Evolutionary conservation across 2,329 filamentous ascomycete genomes (phyloP).

Genomic region (Aspergillus alliaceus): DNA sequence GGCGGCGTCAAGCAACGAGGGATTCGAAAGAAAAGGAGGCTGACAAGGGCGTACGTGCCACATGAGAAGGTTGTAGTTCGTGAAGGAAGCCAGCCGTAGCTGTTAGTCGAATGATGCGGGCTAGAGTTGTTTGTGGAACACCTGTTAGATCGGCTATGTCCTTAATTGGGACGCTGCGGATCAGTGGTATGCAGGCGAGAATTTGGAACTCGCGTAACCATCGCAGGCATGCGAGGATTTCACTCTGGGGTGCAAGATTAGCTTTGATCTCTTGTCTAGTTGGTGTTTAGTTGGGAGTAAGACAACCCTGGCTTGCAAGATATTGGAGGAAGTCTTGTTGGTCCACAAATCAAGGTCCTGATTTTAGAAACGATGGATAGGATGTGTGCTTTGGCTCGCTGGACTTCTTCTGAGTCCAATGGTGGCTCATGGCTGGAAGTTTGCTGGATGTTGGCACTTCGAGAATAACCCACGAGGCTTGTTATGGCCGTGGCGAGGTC

Average conservation of each 20-base stretch:
- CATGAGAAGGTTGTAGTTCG: constrained; percentile 30
- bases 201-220: constrained; percentile 50
- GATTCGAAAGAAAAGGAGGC: constrained; percentile 36
- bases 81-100: constrained; percentile 37
- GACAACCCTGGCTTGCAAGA: too few species aligned
- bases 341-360: too few species aligned
- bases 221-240: constrained; percentile 39
- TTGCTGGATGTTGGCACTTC: too few species aligned
- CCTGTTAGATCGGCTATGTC: constrained; percentile 45
- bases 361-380: too few species aligned
- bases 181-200: constrained; percentile 46
- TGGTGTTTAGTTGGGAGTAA: too few species aligned
- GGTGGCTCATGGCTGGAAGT: too few species aligned
- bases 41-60: constrained; percentile 44
- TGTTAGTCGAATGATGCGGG: constrained; percentile 37
- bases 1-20: constrained; percentile 36
- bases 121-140: constrained; percentile 40
- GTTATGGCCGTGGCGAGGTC: too few species aligned
- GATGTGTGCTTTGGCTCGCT: too few species aligned
- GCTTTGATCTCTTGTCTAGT: too few species aligned
- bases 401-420: too few species aligned
- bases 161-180: constrained; percentile 33
- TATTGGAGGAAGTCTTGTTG: too few species aligned
- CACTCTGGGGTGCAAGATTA: constrained; percentile 13
- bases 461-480: too few species aligned